Evolutionary conservation across 129 eudicot genomes (phyloP).

Genomic region (Kitagawia praeruptora): DNA sequence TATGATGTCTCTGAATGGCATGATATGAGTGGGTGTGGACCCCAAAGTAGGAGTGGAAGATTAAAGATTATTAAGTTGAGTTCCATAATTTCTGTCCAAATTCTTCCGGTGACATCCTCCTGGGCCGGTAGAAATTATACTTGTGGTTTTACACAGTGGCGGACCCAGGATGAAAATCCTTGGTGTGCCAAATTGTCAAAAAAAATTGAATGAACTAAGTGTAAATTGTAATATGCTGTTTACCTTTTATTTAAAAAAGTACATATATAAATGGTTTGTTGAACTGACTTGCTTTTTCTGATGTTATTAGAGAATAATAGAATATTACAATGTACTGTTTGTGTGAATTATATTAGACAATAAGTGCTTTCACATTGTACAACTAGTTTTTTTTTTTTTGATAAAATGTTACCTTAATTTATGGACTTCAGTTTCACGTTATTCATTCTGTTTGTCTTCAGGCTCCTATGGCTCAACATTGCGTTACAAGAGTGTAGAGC

Average conservation of each 20-base stretch:
- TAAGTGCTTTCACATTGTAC: background rate
- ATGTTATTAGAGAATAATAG: background rate
- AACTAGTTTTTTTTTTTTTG: background rate
- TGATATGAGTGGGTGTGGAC: background rate
- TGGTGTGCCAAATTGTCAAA: no score
- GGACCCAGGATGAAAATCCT: no score
- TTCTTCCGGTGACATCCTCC: background rate
- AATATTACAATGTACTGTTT: background rate
- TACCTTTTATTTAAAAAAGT: no score
- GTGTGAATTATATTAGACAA: background rate
- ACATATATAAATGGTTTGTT: no score
- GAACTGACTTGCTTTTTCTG: no score
- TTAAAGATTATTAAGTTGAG: background rate
- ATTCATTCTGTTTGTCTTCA: background rate
- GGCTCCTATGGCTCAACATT: constrained; percentile 1
- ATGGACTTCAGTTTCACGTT: background rate
- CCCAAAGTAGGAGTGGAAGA: background rate
- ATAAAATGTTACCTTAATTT: background rate
- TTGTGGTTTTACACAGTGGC: background rate
- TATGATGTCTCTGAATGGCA: background rate
- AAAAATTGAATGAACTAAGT: no score
- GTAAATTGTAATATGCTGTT: no score
- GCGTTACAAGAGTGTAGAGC: constrained; percentile 5
- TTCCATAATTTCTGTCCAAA: background rate
- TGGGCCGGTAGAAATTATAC: background rate